Conservation (phyloP, 768 basidiomycete species). For the Psilocybe tampanensis region DNA sequence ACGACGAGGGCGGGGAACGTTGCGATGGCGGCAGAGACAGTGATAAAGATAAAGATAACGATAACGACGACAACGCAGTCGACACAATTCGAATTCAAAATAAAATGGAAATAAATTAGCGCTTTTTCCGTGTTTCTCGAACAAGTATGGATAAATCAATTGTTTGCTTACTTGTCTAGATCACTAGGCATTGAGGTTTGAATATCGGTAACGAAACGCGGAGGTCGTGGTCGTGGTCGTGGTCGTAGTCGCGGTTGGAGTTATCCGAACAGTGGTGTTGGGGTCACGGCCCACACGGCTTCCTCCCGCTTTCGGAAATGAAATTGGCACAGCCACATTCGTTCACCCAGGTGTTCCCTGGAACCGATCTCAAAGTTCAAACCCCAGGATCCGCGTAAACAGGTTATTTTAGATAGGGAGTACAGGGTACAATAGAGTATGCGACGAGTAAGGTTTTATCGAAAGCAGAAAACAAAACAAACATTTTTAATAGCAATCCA, state of each 20-base stretch:
- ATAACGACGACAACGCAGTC: neutral
- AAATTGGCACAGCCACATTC: slow-evolving; percentile 6
- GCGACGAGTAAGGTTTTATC: slow-evolving; percentile 4
- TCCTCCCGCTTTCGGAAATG: neutral
- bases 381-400: neutral
- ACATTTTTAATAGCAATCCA: neutral
- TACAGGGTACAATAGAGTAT: slow-evolving; percentile 6
- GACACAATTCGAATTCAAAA: neutral
- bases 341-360: no score
- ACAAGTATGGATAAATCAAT: neutral
- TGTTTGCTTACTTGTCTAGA: slow-evolving; percentile 52
- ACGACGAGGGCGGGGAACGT: no score
- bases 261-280: no score
- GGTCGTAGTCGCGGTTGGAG: slow-evolving; percentile 4
- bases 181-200: slow-evolving; percentile 47
- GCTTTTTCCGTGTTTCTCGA: neutral
- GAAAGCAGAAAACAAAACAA: slow-evolving; percentile 1
- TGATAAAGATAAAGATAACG: neutral
- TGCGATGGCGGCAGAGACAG: neutral
- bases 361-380: neutral
- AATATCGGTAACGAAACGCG: neutral
- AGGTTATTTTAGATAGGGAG: neutral
- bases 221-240: slow-evolving; percentile 11
- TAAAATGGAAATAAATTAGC: neutral
- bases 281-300: neutral